Base-by-base conservation (phyloP, 768 basidiomycete genomes). In the Wakefieldia striispora region DNA sequence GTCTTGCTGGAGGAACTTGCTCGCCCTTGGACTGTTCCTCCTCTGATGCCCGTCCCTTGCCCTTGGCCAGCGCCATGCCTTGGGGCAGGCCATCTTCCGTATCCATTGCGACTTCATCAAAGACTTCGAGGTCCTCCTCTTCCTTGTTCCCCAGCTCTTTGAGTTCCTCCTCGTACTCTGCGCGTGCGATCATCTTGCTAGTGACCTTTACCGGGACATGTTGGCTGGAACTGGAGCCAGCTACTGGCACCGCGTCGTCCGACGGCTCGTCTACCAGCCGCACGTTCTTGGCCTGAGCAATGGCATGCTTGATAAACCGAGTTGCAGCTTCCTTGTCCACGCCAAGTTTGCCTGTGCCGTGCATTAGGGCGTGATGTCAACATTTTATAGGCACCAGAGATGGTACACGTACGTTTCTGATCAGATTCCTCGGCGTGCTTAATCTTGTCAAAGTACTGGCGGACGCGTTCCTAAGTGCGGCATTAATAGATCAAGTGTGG, bases 261-360 rank as follows among this genome's bases (percentile, higher is more conserved):
- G 67, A 51, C 14, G 56, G 59, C 37, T 69, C 70, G 41, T 75
- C 68, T 6, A 64, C 63, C 67, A 71, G 60, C 55, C 29, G 44
- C 1, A 40, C 51, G 35, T 68, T 59, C 43, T 77, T 75, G 12
- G 79, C 80, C 65, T 85, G 84, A 2, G 85, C 70, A 37, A 91
- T 89, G 24, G 89, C 88, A 63, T 88, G 78, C 66, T 85, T 88
- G 66, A 94, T 93, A 68, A 94, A 94, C 26, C 91, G 82, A 38
- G 73, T 71, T 1, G 91, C 91, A 12, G 88, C 91, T 20, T 72
- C 82, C 66, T 86, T 88, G 77, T 94, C 91, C 50, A 93, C 67
- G n/a, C 67, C 69, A 17, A 65, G 27, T 37, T 67, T 72, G 37
- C 70, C 78, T 80, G 61, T 43, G 14, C 6, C n/a, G 40, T 3